Percentiles rank a stretch among this genome's conserved stretches.
phyloP scores from a whole-genome alignment of 331 rosid species.

The Malus hybrid region DNA sequence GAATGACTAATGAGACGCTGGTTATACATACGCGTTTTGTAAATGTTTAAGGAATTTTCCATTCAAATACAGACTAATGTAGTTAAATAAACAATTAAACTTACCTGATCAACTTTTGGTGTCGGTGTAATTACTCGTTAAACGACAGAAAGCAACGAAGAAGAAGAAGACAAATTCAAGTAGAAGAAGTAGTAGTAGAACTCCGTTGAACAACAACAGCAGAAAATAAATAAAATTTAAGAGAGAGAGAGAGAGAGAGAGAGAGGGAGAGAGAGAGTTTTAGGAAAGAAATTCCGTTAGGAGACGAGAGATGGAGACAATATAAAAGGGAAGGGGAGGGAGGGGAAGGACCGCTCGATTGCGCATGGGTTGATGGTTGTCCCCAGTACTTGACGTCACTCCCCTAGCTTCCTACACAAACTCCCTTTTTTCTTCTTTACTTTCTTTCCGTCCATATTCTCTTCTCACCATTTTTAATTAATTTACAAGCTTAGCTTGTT shows the following conservation, averaged over 20 bases:
- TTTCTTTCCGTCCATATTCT: constrained; percentile 10
- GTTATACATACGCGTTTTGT: background rate
- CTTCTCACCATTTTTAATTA: background rate
- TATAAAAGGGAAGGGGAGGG: constrained; percentile 21
- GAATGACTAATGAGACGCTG: background rate
- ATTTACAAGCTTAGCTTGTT: background rate
- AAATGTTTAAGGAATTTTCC: background rate
- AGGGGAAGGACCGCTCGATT: constrained; percentile 65
- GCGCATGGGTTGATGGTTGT: constrained; percentile 85
- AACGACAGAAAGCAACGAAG: constrained; percentile 30
- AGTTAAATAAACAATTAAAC: background rate
- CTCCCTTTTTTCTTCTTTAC: background rate
- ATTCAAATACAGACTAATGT: background rate
- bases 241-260: background rate
- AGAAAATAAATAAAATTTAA: background rate
- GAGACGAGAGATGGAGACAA: constrained; percentile 26
- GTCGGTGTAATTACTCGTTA: constrained; percentile 14
- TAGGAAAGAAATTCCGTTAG: constrained; percentile 28
- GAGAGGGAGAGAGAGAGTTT: background rate
- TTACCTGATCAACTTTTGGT: constrained; percentile 27
- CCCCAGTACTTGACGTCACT: constrained; percentile 68
- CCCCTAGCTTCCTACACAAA: constrained; percentile 19
- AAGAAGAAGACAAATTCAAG: constrained; percentile 30
- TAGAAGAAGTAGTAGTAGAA: background rate
- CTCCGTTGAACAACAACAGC: background rate